Percentiles rank a stretch among this genome's conserved stretches.
Evolutionary conservation across 345 rosid species (phyloP).

Genomic region (Populus alba): DNA sequence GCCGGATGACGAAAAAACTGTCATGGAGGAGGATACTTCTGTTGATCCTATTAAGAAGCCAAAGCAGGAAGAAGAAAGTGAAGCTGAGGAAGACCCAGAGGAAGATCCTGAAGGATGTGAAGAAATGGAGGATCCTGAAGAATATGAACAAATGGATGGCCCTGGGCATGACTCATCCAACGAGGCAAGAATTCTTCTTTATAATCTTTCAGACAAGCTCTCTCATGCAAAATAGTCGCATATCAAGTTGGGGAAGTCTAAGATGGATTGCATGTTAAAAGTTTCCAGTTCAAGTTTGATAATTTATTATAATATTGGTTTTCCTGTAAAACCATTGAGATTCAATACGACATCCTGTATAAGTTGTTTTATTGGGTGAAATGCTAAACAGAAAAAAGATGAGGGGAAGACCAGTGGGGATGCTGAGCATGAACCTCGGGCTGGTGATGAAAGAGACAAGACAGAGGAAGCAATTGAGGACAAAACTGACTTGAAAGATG

Average conservation of each 20-base stretch:
- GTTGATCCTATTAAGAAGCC: constrained; percentile 41
- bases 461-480: constrained; percentile 28
- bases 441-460: constrained; percentile 32
- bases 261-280: neutral
- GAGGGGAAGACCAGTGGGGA: constrained; percentile 36
- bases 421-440: constrained; percentile 30
- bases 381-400: constrained; percentile 36
- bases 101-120: constrained; percentile 65
- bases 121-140: constrained; percentile 44
- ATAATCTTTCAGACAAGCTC: neutral
- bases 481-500: constrained; percentile 29
- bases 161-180: constrained; percentile 38
- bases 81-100: constrained; percentile 45
- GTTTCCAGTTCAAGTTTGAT: neutral
- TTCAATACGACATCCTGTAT: neutral
- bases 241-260: neutral
- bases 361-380: neutral
- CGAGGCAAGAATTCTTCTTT: constrained; percentile 44
- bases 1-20: constrained; percentile 14
- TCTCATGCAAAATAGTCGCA: neutral
- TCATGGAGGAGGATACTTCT: constrained; percentile 22
- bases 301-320: neutral
- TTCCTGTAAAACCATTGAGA: neutral
- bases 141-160: constrained; percentile 54
- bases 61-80: constrained; percentile 34